Percentiles rank a stretch among this genome's conserved stretches.
Conservation (phyloP, 345 rosid genomes). For the Hibiscus tridactylites region DNA sequence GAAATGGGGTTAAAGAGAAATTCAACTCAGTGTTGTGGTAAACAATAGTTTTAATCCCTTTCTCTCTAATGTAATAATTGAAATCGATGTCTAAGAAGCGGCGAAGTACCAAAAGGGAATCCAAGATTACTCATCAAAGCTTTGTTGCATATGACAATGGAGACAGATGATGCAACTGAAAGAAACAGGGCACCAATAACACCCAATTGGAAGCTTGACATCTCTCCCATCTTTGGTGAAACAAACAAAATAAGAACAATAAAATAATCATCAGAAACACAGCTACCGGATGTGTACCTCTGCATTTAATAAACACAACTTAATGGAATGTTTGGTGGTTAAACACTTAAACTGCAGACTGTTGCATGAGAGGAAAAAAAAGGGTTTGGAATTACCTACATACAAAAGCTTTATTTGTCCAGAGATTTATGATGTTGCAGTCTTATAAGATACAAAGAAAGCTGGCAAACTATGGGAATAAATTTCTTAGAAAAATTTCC, state of each 20-base stretch:
- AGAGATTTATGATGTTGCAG: too few relatives aligned
- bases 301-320: not conserved
- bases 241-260: not conserved
- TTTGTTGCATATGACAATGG: conserved; percentile 98
- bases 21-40: not conserved
- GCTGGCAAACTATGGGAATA: too few relatives aligned
- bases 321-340: not conserved
- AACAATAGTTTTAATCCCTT: too few relatives aligned
- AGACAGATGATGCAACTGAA: conserved; percentile 94
- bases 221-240: conserved; percentile 63
- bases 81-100: not conserved
- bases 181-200: conserved; percentile 86
- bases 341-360: not conserved
- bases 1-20: not conserved
- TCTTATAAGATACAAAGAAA: too few relatives aligned
- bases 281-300: too few relatives aligned
- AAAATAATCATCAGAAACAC: not conserved
- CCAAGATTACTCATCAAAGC: conserved; percentile 99
- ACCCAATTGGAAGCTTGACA: conserved; percentile 76
- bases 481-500: not conserved
- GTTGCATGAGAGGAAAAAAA: too few relatives aligned
- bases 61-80: not conserved
- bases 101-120: conserved; percentile 84
- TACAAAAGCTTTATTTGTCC: too few relatives aligned
- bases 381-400: not conserved